Evolutionary conservation across 1,284 basidiomycete genomes (phyloP).

Genomic region (Apiotrichum brassicae): DNA sequence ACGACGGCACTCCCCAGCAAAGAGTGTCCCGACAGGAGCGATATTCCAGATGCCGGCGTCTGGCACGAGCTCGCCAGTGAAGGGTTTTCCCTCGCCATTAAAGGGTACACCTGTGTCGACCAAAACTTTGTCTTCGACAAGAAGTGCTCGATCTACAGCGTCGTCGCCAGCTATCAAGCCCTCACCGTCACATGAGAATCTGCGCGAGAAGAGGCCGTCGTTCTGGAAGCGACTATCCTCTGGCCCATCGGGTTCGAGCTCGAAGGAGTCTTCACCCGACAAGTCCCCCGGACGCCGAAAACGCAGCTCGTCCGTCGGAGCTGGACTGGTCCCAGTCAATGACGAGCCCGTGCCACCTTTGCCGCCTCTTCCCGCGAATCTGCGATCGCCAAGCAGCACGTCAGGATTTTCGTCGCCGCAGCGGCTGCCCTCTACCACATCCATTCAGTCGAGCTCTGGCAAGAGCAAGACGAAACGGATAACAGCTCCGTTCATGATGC

Average conservation of each 20-base stretch:
- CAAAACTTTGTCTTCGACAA: neutral
- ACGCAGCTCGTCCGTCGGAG: conserved; percentile 24
- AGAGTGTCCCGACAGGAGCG: neutral
- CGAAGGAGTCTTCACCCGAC: neutral
- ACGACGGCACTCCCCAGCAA: neutral
- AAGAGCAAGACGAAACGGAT: conserved; percentile 6
- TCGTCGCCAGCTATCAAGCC: neutral
- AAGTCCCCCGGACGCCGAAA: conserved; percentile 10
- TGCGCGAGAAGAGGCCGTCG: conserved; percentile 9
- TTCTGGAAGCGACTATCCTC: conserved; percentile 37
- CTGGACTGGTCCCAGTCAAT: neutral
- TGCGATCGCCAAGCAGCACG: conserved; percentile 25
- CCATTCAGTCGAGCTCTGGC: neutral
- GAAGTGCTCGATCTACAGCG: neutral
- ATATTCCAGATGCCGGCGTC: neutral
- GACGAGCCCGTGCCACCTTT: conserved; percentile 23
- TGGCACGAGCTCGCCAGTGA: neutral
- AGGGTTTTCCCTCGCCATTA: neutral
- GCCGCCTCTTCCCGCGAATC: conserved; percentile 30
- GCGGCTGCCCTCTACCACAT: conserved; percentile 2
- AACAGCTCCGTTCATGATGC: conserved; percentile 15
- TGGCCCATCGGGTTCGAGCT: conserved; percentile 1
- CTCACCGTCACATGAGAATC: neutral
- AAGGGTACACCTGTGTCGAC: neutral
- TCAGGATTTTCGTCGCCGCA: conserved; percentile 2